Percentiles rank a stretch among this genome's conserved stretches.
phyloP scores from a whole-genome alignment of 2,329 filamentous ascomycete species.

The Neonectria punicea region DNA sequence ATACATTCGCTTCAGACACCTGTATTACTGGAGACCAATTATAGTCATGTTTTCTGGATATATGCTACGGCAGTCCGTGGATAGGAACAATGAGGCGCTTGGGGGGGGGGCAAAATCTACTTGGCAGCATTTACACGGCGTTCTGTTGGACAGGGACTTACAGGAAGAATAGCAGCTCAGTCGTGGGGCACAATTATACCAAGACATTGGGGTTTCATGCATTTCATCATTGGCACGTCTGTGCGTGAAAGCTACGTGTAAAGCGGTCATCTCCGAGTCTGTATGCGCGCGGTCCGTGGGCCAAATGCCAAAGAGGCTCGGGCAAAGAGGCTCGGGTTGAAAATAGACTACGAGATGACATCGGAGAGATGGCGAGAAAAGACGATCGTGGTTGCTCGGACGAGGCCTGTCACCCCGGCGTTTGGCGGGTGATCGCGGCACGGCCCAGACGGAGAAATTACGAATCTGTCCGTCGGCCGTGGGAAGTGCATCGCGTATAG shows the following conservation, averaged over 20 bases:
- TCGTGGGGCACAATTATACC: slow-evolving; percentile 37
- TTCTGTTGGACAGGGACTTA: slow-evolving; percentile 14
- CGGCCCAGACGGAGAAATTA: slow-evolving; percentile 5
- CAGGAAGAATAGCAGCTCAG: slow-evolving; percentile 21
- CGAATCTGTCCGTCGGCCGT: background rate
- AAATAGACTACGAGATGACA: slow-evolving; percentile 7
- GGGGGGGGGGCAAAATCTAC: slow-evolving; percentile 19
- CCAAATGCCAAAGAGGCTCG: slow-evolving; percentile 3
- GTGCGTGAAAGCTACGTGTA: slow-evolving; percentile 30
- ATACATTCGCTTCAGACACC: slow-evolving; percentile 35
- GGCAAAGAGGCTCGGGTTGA: background rate
- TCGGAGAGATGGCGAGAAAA: slow-evolving; percentile 5
- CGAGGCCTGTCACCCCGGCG: slow-evolving; percentile 10
- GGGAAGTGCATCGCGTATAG: background rate
- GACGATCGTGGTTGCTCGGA: slow-evolving; percentile 6
- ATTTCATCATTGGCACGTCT: slow-evolving; percentile 24
- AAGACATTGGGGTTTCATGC: slow-evolving; percentile 37
- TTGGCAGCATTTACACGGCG: slow-evolving; percentile 23
- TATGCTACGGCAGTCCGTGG: slow-evolving; percentile 6
- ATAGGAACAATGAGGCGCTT: slow-evolving; percentile 9
- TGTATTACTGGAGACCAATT: slow-evolving; percentile 33
- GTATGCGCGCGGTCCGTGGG: slow-evolving; percentile 25
- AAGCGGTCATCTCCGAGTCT: slow-evolving; percentile 31
- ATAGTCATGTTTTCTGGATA: slow-evolving; percentile 8
- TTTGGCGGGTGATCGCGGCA: slow-evolving; percentile 14